These are phyloP conservation scores for Microdochium bolleyi DNA, from an alignment of 2,329 filamentous ascomycete genomes.

Conservation along the genomic window DNA sequence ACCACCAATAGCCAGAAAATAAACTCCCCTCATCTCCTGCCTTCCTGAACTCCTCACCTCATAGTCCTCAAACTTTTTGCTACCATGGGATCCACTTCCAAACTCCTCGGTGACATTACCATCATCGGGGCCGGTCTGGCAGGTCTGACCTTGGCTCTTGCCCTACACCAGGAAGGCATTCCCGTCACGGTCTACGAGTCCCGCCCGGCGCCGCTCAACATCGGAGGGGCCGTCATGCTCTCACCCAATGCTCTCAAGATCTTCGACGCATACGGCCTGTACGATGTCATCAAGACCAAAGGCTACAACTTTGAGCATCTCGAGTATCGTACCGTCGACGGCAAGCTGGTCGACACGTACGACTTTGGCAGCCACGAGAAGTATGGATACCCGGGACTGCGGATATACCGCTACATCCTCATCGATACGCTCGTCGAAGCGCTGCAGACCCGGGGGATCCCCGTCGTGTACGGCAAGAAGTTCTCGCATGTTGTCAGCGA, in stretches of 20 bases:
- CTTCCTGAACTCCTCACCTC: neutral
- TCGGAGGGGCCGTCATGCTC: slow-evolving; percentile 49
- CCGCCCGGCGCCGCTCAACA: slow-evolving; percentile 31
- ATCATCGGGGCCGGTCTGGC: neutral
- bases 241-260: slow-evolving; percentile 50
- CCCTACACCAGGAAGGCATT: slow-evolving; percentile 43
- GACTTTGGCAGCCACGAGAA: slow-evolving; percentile 36
- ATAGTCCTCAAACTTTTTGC: neutral
- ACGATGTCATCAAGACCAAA: slow-evolving; percentile 30
- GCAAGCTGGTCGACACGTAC: slow-evolving; percentile 27
- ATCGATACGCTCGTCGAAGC: slow-evolving; percentile 37
- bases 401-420: slow-evolving; percentile 44
- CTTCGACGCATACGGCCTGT: slow-evolving; percentile 41
- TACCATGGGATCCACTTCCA: neutral
- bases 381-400: slow-evolving; percentile 44
- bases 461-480: slow-evolving; percentile 37
- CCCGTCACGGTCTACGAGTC: slow-evolving; percentile 42
- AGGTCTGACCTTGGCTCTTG: slow-evolving; percentile 46
- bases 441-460: slow-evolving; percentile 28
- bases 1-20: no score
- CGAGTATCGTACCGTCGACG: slow-evolving; percentile 30
- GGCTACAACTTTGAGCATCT: slow-evolving; percentile 44
- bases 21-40: neutral
- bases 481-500: slow-evolving; percentile 35
- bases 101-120: neutral